Evolutionary conservation across 768 basidiomycete species (phyloP).

Genomic region (Russula abietina): DNA sequence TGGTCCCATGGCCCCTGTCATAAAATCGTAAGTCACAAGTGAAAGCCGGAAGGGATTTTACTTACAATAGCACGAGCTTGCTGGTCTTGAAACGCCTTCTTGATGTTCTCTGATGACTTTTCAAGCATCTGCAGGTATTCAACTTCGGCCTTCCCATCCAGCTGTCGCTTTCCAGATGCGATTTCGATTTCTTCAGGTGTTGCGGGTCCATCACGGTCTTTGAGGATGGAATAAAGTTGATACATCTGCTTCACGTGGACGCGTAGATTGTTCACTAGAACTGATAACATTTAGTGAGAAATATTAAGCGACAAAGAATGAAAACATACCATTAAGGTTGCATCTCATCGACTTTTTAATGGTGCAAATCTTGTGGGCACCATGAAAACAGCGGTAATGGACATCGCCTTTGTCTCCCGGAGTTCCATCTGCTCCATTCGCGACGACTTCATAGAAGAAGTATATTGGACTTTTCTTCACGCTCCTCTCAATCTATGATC

Average conservation of each 20-base stretch:
- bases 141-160: too few species aligned
- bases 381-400: too few species aligned
- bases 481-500: background rate
- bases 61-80: background rate
- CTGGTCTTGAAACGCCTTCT: background rate
- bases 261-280: background rate
- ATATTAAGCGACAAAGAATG: too few species aligned
- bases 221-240: background rate
- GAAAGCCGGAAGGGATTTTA: background rate
- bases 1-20: too few species aligned
- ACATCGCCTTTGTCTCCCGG: too few species aligned
- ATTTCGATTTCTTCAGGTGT: too few species aligned
- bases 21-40: background rate
- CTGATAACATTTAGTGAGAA: background rate
- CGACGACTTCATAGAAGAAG: too few species aligned
- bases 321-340: background rate
- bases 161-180: background rate
- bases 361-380: background rate
- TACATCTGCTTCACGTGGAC: background rate
- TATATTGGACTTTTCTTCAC: too few species aligned
- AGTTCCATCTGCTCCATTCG: too few species aligned
- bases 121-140: background rate
- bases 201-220: background rate
- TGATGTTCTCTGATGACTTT: background rate
- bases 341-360: background rate